A percentile compares a stretch with the other conserved stretches of the same genome.
These are phyloP conservation scores for Trichoderma pleuroti DNA, from an alignment of 2,329 filamentous ascomycete genomes.

Conservation along the genomic window DNA sequence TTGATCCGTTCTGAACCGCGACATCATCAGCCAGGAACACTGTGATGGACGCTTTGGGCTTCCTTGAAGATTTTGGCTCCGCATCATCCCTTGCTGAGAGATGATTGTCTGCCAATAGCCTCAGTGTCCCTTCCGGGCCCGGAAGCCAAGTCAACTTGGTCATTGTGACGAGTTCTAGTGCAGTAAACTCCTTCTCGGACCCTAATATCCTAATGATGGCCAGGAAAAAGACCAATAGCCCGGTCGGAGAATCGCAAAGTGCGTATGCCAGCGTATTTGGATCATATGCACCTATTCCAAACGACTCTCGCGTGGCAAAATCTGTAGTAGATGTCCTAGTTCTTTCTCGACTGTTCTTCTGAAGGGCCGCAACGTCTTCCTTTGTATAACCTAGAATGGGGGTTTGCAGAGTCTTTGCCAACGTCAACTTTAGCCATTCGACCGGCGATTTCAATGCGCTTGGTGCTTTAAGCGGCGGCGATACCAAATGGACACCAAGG, in stretches of 20 bases:
- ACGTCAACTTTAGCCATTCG: conserved; percentile 53
- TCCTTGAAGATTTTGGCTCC: conserved; percentile 24
- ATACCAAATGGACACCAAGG: conserved; percentile 58
- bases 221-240: conserved; percentile 53
- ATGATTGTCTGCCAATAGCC: conserved; percentile 50
- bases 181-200: conserved; percentile 41
- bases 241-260: conserved; percentile 59
- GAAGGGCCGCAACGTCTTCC: conserved; percentile 47
- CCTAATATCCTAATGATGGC: conserved; percentile 43
- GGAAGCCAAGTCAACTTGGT: conserved; percentile 64
- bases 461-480: conserved; percentile 52
- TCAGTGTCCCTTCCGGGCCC: conserved; percentile 57
- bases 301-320: conserved; percentile 28
- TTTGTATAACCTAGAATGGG: conserved; percentile 54
- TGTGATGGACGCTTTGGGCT: conserved; percentile 44
- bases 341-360: conserved; percentile 24
- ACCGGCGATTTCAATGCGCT: conserved; percentile 40
- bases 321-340: conserved; percentile 17
- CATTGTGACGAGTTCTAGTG: conserved; percentile 56
- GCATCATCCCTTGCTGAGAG: conserved; percentile 28
- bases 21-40: conserved; percentile 43
- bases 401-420: conserved; percentile 48
- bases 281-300: conserved; percentile 36
- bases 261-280: conserved; percentile 58
- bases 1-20: conserved; percentile 15